Evolutionary conservation across 1,284 basidiomycete species (phyloP).

Genomic region (Melampsora americana): DNA sequence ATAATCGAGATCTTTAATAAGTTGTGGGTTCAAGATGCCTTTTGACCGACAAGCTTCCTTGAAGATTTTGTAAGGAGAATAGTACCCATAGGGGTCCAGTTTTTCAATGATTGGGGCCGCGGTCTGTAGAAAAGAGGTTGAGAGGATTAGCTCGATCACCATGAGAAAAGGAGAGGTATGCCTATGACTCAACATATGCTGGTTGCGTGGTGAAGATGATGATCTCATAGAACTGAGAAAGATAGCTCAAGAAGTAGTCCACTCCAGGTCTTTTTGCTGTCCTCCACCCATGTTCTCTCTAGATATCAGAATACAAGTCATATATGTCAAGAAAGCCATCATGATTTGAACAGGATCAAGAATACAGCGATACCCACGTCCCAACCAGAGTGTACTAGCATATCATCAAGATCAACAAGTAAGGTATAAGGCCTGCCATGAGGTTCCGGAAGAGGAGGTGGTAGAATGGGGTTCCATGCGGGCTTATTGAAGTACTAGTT

Average conservation of each 20-base stretch:
- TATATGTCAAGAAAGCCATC: not conserved
- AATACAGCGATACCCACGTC: constrained; percentile 64
- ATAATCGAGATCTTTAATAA: constrained; percentile 74
- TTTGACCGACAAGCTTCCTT: constrained; percentile 62
- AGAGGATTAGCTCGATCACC: not conserved
- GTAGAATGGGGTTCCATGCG: constrained; percentile 83
- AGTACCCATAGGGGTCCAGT: constrained; percentile 88
- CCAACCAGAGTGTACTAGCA: constrained; percentile 88
- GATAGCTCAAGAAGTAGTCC: constrained; percentile 94
- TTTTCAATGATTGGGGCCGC: constrained; percentile 86
- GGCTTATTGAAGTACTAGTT: constrained; percentile 83
- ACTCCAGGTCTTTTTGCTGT: constrained; percentile 75
- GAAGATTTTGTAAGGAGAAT: constrained; percentile 83
- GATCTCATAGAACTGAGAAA: constrained; percentile 96
- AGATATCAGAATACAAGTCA: not conserved
- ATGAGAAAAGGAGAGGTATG: constrained; percentile 3
- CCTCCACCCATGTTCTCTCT: constrained; percentile 56
- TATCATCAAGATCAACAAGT: constrained; percentile 83
- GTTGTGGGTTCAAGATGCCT: constrained; percentile 45
- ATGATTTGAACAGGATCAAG: not conserved
- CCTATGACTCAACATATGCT: constrained; percentile 66
- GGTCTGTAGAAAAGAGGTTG: constrained; percentile 61
- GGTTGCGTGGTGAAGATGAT: constrained; percentile 92
- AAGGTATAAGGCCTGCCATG: constrained; percentile 89
- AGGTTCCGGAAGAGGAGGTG: constrained; percentile 76